phyloP scores from a whole-genome alignment of 768 basidiomycete genomes.

The Trametes cubensis region DNA sequence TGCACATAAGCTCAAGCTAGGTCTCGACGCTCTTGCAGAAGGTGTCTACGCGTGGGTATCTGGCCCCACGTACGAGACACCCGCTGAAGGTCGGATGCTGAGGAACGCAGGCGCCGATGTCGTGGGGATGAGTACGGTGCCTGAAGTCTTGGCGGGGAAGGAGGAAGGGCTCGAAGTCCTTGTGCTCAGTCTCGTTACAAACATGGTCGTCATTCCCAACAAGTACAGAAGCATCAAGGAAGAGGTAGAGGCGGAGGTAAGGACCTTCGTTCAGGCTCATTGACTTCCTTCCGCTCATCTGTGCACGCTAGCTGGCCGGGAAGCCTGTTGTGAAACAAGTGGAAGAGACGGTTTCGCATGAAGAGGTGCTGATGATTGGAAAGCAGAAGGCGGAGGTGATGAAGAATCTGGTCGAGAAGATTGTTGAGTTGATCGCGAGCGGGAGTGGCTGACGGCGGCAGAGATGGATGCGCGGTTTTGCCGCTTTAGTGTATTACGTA shows the following conservation, averaged over 20 bases:
- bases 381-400: constrained; percentile 71
- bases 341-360: constrained; percentile 66
- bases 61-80: constrained; percentile 89
- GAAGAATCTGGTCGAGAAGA: constrained; percentile 66
- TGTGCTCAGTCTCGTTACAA: constrained; percentile 85
- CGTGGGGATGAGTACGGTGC: constrained; percentile 94
- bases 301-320: constrained; percentile 58
- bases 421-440: constrained; percentile 46
- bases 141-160: constrained; percentile 81
- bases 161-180: constrained; percentile 76
- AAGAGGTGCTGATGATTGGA: constrained; percentile 72
- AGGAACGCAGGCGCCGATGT: constrained; percentile 78
- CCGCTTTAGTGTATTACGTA: constrained; percentile 22
- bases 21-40: constrained; percentile 63
- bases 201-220: constrained; percentile 76
- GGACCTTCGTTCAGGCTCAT: constrained; percentile 27
- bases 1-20: constrained; percentile 60
- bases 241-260: constrained; percentile 77
- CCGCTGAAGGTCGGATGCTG: constrained; percentile 82
- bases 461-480: constrained; percentile 1
- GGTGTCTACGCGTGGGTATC: constrained; percentile 90
- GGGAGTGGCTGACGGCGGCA: constrained; percentile 16
- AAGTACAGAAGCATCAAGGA: constrained; percentile 68
- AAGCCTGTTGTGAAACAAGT: constrained; percentile 45
- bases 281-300: constrained; percentile 1